These are phyloP conservation scores for Fusarium bactridioides DNA, from an alignment of 2,329 filamentous ascomycete genomes.

Conservation along the genomic window DNA sequence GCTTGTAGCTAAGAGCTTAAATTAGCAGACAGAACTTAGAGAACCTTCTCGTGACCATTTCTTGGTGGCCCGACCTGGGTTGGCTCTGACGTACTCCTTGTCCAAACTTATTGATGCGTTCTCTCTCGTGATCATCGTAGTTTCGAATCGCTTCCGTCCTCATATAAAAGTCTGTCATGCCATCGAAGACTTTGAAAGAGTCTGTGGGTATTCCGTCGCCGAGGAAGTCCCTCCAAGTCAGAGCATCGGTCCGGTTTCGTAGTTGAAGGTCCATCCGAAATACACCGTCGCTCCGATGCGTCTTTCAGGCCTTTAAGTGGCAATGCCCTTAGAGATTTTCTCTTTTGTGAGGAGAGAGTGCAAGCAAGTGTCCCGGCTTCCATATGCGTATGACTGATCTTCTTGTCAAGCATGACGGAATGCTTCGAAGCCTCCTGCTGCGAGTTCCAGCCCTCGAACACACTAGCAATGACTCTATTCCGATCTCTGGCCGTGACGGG, in stretches of 20 bases:
- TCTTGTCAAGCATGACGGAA: not conserved
- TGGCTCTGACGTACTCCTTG: not conserved
- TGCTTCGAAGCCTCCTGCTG: not conserved
- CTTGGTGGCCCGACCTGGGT: not conserved
- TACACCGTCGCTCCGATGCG: not conserved
- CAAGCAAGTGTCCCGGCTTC: not conserved
- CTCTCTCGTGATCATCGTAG: not conserved
- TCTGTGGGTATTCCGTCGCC: not conserved
- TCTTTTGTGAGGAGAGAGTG: not conserved
- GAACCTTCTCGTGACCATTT: not conserved
- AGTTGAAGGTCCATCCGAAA: not conserved
- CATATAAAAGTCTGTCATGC: not conserved
- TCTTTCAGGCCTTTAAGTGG: not conserved
- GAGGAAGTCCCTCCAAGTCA: no score
- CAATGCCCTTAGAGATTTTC: not conserved
- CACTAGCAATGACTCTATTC: not conserved
- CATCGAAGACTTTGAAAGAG: not conserved
- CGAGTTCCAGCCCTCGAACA: not conserved
- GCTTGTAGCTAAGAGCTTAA: no score
- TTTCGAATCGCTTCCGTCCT: not conserved
- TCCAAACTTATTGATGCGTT: not conserved
- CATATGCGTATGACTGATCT: not conserved
- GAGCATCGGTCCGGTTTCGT: no score
- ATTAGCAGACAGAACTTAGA: no score
- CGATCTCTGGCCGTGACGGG: not conserved